Evolutionary conservation across 495 filamentous ascomycete genomes (phyloP), one percentile per base, ranked within the genome.

Genomic region (Podospora fimiseda): DNA sequence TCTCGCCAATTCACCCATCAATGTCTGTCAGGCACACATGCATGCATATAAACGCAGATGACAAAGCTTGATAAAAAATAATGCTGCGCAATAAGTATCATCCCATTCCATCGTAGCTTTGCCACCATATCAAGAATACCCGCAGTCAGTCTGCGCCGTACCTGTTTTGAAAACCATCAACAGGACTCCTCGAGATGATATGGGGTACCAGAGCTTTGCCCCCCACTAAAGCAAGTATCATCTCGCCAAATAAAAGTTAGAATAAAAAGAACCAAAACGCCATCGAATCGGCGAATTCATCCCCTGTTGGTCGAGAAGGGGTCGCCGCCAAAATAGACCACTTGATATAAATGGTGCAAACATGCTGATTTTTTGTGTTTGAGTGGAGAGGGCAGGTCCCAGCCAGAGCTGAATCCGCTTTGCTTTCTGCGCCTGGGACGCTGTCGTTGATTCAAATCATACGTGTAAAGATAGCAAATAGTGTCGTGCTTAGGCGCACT

Each of bases 401-500:
- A 51, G 44, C 58, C 39, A 64, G 46, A 53, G 45, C 48, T 50
- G 44, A 56, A 56, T 45, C 53, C 55, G 55, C 36, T 49, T 52
- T 58, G 56, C 52, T 52, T 40, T 55, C 40, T 57, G 62, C 55
- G 51, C 41, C 51, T 22, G 27, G 41, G 11, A 60, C 52, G 41
- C 44, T 43, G 55, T 58, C 42, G 60, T 61, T 60, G 60, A 56
- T 60, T 60, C 56, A 48, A n/a, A 50, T 48, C 51, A 60, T 44
- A 48, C 51, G 53, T 51, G 14, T 52, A 48, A 59, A 43, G 50
- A 49, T 38, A 56, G 56, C 45, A 53, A 54, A 60, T 53, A 43
- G 39, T 54, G 37, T 56, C 53, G 54, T 53, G 51, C 20, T 55
- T 65, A 72, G 46, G 60, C 60, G 56, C 66, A 70, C 63, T 65